Evolutionary conservation across 768 basidiomycete species (phyloP).

Genomic region (Trametopsis cervina): DNA sequence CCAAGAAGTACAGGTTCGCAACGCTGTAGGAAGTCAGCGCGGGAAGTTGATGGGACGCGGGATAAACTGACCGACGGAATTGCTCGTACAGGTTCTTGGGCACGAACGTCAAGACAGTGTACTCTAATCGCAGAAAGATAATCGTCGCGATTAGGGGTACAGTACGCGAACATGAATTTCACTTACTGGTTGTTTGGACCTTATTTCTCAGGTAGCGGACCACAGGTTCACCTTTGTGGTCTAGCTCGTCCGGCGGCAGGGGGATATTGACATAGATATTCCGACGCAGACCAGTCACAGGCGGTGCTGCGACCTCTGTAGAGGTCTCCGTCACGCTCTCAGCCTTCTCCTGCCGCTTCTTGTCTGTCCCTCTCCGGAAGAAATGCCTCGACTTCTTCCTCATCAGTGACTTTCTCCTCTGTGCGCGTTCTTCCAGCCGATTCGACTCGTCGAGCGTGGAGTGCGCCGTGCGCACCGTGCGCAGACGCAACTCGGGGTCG

Average conservation of each 20-base stretch:
- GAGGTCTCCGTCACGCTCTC: slow-evolving; percentile 12
- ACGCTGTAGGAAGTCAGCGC: slow-evolving; percentile 36
- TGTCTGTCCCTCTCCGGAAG: slow-evolving; percentile 42
- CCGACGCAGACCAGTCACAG: slow-evolving; percentile 47
- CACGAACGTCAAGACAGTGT: slow-evolving; percentile 83
- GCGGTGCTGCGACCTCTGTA: slow-evolving; percentile 24
- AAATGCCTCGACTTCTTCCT: slow-evolving; percentile 49
- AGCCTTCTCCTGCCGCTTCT: slow-evolving; percentile 32
- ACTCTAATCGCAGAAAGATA: slow-evolving; percentile 44
- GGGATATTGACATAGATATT: slow-evolving; percentile 79
- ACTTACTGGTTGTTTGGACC: slow-evolving; percentile 88
- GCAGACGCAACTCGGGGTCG: slow-evolving; percentile 81
- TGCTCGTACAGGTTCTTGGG: slow-evolving; percentile 96
- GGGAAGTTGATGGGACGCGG: slow-evolving; percentile 2
- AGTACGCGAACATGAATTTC: neutral
- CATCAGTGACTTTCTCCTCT: slow-evolving; percentile 43
- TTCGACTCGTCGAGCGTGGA: slow-evolving; percentile 87
- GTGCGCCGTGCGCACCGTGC: slow-evolving; percentile 89
- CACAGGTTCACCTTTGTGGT: slow-evolving; percentile 67
- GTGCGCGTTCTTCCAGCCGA: slow-evolving; percentile 64
- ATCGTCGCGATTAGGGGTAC: slow-evolving; percentile 3
- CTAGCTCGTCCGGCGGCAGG: slow-evolving; percentile 56
- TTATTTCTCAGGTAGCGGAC: slow-evolving; percentile 86
- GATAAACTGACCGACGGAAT: slow-evolving; percentile 63
- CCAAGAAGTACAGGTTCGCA: slow-evolving; percentile 90